phyloP scores from a whole-genome alignment of 441 rosid species.

The Oxalis stricta region DNA sequence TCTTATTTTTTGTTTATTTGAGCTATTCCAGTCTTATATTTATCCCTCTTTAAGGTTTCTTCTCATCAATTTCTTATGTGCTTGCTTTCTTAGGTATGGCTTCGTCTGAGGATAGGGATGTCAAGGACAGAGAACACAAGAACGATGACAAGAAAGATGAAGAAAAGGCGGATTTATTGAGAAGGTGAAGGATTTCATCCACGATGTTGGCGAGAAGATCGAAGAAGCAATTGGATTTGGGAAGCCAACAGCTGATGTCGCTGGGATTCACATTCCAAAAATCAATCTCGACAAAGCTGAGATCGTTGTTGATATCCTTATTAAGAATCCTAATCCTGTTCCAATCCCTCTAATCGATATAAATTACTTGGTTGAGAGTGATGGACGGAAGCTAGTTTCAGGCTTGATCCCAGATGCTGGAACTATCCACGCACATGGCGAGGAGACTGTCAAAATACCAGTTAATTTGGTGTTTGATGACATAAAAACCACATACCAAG shows the following conservation, averaged over 20 bases:
- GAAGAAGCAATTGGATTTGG: conserved; percentile 83
- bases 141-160: conserved; percentile 43
- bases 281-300: conserved; percentile 80
- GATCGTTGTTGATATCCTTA: conserved; percentile 59
- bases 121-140: conserved; percentile 26
- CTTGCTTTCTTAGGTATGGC: conserved; percentile 36
- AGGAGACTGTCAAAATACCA: conserved; percentile 85
- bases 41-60: too few relatives aligned
- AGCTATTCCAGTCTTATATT: too few relatives aligned
- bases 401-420: conserved; percentile 93
- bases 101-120: conserved; percentile 59
- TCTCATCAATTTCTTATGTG: too few relatives aligned
- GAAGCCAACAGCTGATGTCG: conserved; percentile 85
- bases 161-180: conserved; percentile 64
- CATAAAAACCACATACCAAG: conserved; percentile 59
- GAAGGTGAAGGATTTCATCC: conserved; percentile 83
- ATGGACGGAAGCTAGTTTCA: conserved; percentile 72
- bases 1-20: background rate
- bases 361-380: conserved; percentile 71
- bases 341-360: conserved; percentile 84
- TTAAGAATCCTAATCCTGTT: conserved; percentile 80
- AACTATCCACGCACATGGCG: conserved; percentile 76
- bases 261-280: conserved; percentile 52
- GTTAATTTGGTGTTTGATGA: conserved; percentile 67
- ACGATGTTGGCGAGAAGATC: conserved; percentile 80